Base-by-base conservation (phyloP, 257 asterid species). In the Nicotiana obtusifolia region DNA sequence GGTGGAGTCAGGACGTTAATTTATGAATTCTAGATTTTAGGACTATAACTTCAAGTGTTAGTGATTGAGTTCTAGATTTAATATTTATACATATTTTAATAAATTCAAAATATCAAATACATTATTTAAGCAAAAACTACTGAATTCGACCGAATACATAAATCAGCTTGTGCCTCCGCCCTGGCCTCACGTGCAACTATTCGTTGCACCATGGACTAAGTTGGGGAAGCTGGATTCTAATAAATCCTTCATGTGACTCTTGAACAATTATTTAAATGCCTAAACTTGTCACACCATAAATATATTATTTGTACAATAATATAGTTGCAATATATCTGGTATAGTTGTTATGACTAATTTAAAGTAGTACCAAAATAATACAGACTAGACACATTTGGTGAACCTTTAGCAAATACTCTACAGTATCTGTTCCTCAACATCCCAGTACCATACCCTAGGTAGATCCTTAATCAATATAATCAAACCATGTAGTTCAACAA, bases 311-410 rank as follows among this genome's bases (percentile, higher is more conserved):
- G 56, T n/a, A 35, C 77, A 35, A 19, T 10, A 35, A 35, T 10
- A 19, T 2, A 35, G 28, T 35, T 37, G 57, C 20, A n/a, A 16
- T 10, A 19, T 41, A 37, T 69, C 5, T 20, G n/a, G 56, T 20
- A 11, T 71, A 20, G 33, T 10, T 69, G 78, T 41, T 69, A 1
- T n/a, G 59, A 69, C 78, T 41, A 41, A 44, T 20, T 44, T 22
- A 73, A 24, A 49, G 10, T 73, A 49, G 62, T 3, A 49, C 16
- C 16, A 49, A 14, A 8, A 14, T 47, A 73, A 44, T 24, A 44
- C 33, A 33, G 26, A 59, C 35, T 62, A 52, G 41, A n/a, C 20
- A 16, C 10, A 35, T 73, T 80, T 75, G 84, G 84, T 84, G 75
- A n/a, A 76, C 61, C 47, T 75, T 35, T 62, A 81, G 78, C 64